Evolutionary conservation across 148 eudicot genomes (phyloP), one percentile per base, ranked within the genome.

Genomic region (Pouteria glomerata): DNA sequence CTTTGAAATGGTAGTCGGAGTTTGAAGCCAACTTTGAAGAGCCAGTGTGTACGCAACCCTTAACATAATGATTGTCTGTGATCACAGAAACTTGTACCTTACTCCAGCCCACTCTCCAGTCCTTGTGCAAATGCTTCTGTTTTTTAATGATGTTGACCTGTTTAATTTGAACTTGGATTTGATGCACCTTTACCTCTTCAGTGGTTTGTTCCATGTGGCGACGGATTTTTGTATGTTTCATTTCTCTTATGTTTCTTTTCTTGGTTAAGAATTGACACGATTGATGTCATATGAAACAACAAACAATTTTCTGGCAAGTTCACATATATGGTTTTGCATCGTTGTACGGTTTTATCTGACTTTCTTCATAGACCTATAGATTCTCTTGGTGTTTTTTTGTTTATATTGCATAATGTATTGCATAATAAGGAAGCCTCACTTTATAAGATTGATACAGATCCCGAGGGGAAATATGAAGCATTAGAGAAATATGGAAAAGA

Each of bases 391-490:
- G 29, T 24, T 30, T 53, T 16, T 16, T 27, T 42, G 27, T 26
- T 15, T 67, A 12, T 59, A 11, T 63, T 73, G n/a, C n/a, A n/a
- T n/a, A n/a, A n/a, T n/a, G n/a, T n/a, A n/a, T n/a, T n/a, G 41
- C 24, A 64, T 55, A 47, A 56, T 31, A 58, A 61, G 72, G 30
- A 16, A 66, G 26, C 48, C 63, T 60, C 59, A 63, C 72, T n/a
- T 74, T 42, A 10, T 50, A 63, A 64, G 10, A 61, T 73, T 70
- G 39, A 61, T 68, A 42, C 85, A 94, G 97, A 89, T 74, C 97
- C 98, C 21, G 98, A 94, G 72, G 97, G 97, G 4, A 94, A 94
- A 76, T 94, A 94, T 76, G 98, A 94, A 82, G 88, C 97, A 30
- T 70, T 95, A 55, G 97, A 95, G 70, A 95, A 91, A 79, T 95